Evolutionary conservation across 495 filamentous ascomycete species (phyloP), one percentile per base, ranked within the genome.

Genomic region (Platismatia glauca): DNA sequence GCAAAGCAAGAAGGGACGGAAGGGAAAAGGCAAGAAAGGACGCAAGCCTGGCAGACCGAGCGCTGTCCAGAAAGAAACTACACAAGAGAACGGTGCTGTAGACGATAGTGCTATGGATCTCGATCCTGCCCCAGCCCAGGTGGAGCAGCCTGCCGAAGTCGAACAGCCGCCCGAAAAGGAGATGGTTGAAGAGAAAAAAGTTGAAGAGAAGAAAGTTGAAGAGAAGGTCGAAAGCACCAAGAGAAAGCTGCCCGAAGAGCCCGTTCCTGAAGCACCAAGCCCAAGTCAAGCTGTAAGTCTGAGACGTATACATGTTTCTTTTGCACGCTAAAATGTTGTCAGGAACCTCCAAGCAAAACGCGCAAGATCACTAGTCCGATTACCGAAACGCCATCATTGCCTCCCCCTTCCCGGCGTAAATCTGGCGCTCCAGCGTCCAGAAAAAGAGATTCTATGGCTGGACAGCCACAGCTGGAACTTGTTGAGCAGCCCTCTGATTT

Each of bases 1-100:
- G 24, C 79, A 83, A 60, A 75, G 80, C 63, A 74, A 71, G 78
- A 78, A 69, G 73, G 77, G 58, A 80, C 79, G 68, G 77, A 77
- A 71, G 76, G 76, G 29, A 71, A 72, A 55, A 71, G 72, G 70
- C 71, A 72, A 59, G 69, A 67, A 60, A 56, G 57, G 64, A 8
- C 56, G 37, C 43, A 63, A 63, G 41, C 41, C 53, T 27, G 50
- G 50, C 24, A 57, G 73, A 65, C 69, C 74, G 20, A 79, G 75
- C 62, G 77, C 80, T 56, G 69, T 72, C 37, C 72, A 69, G 58
- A 56, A 67, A 12, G 68, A 69, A 56, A 58, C 53, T 31, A 58
- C 35, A 16, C 64, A 65, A 24, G 67, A 62, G 2, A 66, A 72
- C 29, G 68, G 64, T 35, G 77, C 75, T 53, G 33, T 53, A n/a